Percentiles rank a stretch among this genome's conserved stretches.
These are phyloP conservation scores for Colletotrichum trifolii DNA, from an alignment of 2,329 filamentous ascomycete genomes.

Conservation along the genomic window DNA sequence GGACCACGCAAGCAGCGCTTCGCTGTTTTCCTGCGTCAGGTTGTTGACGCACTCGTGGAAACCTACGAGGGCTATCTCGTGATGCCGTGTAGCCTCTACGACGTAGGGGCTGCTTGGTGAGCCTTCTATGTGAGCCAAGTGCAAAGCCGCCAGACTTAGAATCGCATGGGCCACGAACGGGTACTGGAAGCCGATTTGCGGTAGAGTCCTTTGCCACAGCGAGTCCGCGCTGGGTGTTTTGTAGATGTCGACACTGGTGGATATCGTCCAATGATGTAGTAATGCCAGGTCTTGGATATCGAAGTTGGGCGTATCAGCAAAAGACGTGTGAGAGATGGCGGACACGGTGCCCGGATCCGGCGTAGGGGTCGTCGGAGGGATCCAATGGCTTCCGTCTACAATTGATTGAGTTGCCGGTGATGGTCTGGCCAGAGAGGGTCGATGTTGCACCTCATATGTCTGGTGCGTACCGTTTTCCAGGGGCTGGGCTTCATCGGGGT, in stretches of 20 bases:
- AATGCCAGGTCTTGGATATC: constrained; percentile 33
- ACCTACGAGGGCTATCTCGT: constrained; percentile 19
- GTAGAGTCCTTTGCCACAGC: constrained; percentile 28
- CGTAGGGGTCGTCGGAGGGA: neutral
- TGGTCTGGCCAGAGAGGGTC: neutral
- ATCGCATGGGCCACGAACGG: constrained; percentile 35
- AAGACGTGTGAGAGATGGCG: neutral
- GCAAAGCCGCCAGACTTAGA: constrained; percentile 35
- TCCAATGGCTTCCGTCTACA: too few relatives aligned
- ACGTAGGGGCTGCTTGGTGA: neutral
- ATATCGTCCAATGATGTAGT: constrained; percentile 38
- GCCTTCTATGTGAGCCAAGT: constrained; percentile 24
- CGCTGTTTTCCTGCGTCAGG: constrained; percentile 24
- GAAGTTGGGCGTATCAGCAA: neutral
- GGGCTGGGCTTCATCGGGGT: constrained; percentile 2
- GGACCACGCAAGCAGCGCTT: constrained; percentile 32
- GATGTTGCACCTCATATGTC: too few relatives aligned
- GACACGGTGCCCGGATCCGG: neutral
- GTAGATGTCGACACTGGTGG: constrained; percentile 22
- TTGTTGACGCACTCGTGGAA: constrained; percentile 23
- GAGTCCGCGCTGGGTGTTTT: neutral
- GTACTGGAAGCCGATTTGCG: constrained; percentile 33
- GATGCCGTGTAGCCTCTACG: constrained; percentile 25
- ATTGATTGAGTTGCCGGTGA: neutral
- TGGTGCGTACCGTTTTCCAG: neutral